Evolutionary conservation across 1,139 yeast species (phyloP).

Genomic region (Blastobotrys aristatus): DNA sequence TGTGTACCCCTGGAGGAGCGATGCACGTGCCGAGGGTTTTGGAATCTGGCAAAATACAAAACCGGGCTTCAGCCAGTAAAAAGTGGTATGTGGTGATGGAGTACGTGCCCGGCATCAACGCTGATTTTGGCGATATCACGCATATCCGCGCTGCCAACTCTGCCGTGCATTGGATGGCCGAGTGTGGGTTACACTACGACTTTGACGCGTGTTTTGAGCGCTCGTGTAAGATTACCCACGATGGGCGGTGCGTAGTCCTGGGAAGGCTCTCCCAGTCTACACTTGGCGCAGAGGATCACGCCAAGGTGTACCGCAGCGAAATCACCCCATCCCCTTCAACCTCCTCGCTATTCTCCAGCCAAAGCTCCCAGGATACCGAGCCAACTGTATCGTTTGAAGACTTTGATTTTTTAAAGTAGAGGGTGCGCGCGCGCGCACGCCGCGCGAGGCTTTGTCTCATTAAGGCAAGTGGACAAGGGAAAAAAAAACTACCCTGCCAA

Average conservation of each 20-base stretch:
- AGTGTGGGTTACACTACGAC: neutral
- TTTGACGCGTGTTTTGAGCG: constrained; percentile 4
- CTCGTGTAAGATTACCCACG: neutral
- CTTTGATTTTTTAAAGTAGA: too few relatives aligned
- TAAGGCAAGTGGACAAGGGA: too few relatives aligned
- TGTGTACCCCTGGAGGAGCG: neutral
- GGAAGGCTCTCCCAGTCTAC: neutral
- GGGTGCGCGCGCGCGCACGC: too few relatives aligned
- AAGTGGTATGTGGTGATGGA: neutral
- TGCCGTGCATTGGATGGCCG: constrained; percentile 1
- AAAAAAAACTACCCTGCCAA: too few relatives aligned
- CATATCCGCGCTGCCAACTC: constrained; percentile 1
- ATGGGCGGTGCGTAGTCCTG: constrained; percentile 1
- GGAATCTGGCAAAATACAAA: neutral
- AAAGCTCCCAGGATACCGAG: too few relatives aligned
- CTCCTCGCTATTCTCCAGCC: too few relatives aligned
- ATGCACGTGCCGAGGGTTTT: neutral
- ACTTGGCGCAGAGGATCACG: neutral
- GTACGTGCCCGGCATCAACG: neutral
- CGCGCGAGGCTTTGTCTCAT: too few relatives aligned
- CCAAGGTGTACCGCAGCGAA: neutral
- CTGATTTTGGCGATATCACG: neutral
- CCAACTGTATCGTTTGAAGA: too few relatives aligned
- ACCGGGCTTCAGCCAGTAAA: too few relatives aligned
- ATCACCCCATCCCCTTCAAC: too few relatives aligned